A percentile compares a stretch with the other conserved stretches of the same genome.
Evolutionary conservation across 2,329 filamentous ascomycete genomes (phyloP).

Genomic region (Rhinocladiella similis): DNA sequence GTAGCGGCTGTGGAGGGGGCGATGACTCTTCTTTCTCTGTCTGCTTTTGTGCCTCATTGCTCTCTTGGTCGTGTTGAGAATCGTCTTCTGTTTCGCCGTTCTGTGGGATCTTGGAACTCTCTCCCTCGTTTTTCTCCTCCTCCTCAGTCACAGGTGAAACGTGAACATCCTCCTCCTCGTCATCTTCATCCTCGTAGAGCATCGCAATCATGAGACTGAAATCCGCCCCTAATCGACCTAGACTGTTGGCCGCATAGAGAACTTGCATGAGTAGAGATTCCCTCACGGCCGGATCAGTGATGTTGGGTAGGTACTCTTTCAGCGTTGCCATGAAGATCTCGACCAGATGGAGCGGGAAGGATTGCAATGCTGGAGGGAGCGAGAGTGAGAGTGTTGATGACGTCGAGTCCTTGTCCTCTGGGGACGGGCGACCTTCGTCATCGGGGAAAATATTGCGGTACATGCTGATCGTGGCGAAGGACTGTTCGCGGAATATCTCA

Average conservation of each 20-base stretch:
- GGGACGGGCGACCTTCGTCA: slow-evolving; percentile 23
- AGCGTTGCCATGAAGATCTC: slow-evolving; percentile 73
- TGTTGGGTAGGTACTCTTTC: slow-evolving; percentile 28
- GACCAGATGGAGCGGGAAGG: slow-evolving; percentile 81
- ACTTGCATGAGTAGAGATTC: slow-evolving; percentile 30
- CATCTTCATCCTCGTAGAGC: slow-evolving; percentile 39
- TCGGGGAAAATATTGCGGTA: slow-evolving; percentile 81
- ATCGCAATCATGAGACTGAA: slow-evolving; percentile 84
- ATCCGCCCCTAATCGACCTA: slow-evolving; percentile 86
- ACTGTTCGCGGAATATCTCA: slow-evolving; percentile 96
- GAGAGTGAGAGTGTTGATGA: slow-evolving; percentile 38
- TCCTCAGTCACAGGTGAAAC: slow-evolving; percentile 32
- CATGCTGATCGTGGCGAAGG: slow-evolving; percentile 92
- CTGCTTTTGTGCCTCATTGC: slow-evolving; percentile 74
- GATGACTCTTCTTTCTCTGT: slow-evolving; percentile 42
- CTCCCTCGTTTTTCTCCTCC: slow-evolving; percentile 29
- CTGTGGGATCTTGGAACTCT: neutral
- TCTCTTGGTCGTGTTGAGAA: slow-evolving; percentile 28
- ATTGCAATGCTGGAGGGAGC: slow-evolving; percentile 74
- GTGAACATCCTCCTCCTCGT: slow-evolving; percentile 9
- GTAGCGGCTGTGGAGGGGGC: neutral
- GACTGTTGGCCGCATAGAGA: slow-evolving; percentile 65
- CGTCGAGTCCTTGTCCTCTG: neutral
- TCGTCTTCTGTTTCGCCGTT: neutral
- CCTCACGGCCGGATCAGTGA: slow-evolving; percentile 55